phyloP scores from a whole-genome alignment of 2,329 filamentous ascomycete species.

The Tolypocladium guangdongense region DNA sequence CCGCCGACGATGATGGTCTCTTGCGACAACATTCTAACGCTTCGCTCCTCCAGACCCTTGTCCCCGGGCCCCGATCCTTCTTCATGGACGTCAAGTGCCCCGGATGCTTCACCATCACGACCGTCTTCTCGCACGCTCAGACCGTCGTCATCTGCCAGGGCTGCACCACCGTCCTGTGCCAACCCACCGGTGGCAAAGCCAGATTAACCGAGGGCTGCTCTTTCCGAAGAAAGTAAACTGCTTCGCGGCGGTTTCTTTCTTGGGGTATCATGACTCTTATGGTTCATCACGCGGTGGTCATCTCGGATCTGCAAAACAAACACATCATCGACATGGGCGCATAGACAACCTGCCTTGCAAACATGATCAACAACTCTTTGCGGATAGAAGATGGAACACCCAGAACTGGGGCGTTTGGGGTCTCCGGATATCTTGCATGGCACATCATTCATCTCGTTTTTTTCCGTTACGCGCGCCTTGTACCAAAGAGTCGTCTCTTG shows the following conservation, averaged over 20 bases:
- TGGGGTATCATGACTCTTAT: slow-evolving; percentile 38
- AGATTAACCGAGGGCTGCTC: slow-evolving; percentile 99
- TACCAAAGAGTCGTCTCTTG: slow-evolving; percentile 33
- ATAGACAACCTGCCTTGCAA: slow-evolving; percentile 36
- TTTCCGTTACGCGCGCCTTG: slow-evolving; percentile 31
- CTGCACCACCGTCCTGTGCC: slow-evolving; percentile 99
- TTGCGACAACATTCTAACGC: slow-evolving; percentile 9
- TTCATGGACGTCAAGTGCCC: slow-evolving; percentile 99
- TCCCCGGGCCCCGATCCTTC: slow-evolving; percentile 95
- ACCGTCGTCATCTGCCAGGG: slow-evolving; percentile 99
- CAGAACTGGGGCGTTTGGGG: slow-evolving; percentile 60
- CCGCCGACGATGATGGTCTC: slow-evolving; percentile 4
- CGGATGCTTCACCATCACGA: slow-evolving; percentile 99
- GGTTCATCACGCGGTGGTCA: slow-evolving; percentile 40
- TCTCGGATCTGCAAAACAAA: slow-evolving; percentile 48
- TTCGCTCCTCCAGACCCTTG: slow-evolving; percentile 56
- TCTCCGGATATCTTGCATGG: slow-evolving; percentile 75
- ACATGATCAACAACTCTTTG: slow-evolving; percentile 38
- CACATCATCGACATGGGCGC: slow-evolving; percentile 35
- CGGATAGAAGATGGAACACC: slow-evolving; percentile 64
- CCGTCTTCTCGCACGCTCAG: slow-evolving; percentile 99
- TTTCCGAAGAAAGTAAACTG: slow-evolving; percentile 98
- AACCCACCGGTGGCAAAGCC: slow-evolving; percentile 98
- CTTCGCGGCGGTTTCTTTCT: slow-evolving; percentile 34
- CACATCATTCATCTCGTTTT: slow-evolving; percentile 38